phyloP scores from a whole-genome alignment of 2,329 filamentous ascomycete species.

The Claviceps fusiformis region DNA sequence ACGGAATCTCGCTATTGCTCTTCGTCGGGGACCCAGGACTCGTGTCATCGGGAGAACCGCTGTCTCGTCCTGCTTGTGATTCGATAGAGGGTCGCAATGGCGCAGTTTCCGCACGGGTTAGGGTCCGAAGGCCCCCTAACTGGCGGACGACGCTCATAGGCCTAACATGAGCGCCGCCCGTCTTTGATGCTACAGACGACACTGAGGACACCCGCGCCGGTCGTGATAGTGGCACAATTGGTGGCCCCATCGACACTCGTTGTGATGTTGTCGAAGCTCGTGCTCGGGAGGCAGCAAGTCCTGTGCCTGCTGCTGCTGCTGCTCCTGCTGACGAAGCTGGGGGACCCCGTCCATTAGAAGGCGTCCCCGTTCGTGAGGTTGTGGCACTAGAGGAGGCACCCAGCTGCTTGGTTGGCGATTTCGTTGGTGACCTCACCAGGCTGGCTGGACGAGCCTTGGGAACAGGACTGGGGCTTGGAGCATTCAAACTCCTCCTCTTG shows the following conservation, averaged over 20 bases:
- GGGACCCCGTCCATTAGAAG: constrained; percentile 38
- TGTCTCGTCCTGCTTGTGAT: constrained; percentile 29
- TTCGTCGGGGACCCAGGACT: constrained; percentile 32
- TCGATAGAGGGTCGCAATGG: constrained; percentile 32
- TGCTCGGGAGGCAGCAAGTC: constrained; percentile 29
- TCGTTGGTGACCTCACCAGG: constrained; percentile 55
- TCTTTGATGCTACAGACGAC: constrained; percentile 25
- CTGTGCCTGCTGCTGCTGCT: not conserved
- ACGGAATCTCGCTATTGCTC: constrained; percentile 36
- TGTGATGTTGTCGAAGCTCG: constrained; percentile 40
- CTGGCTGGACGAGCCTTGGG: constrained; percentile 45
- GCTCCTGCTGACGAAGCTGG: constrained; percentile 16
- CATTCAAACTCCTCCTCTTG: constrained; percentile 57
- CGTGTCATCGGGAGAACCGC: constrained; percentile 20
- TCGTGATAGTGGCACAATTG: constrained; percentile 33
- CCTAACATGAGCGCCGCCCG: constrained; percentile 20
- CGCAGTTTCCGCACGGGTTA: constrained; percentile 24
- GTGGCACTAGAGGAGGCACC: constrained; percentile 40
- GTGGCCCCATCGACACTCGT: constrained; percentile 56
- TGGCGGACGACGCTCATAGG: constrained; percentile 29
- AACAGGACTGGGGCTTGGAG: constrained; percentile 58
- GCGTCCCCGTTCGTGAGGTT: constrained; percentile 51
- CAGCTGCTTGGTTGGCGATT: constrained; percentile 67
- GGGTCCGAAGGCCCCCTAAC: constrained; percentile 19
- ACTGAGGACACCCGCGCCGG: constrained; percentile 30